Evolutionary conservation across 2,329 filamentous ascomycete genomes (phyloP), one percentile per base, ranked within the genome.

Genomic region (Hypoxylon sp.): DNA sequence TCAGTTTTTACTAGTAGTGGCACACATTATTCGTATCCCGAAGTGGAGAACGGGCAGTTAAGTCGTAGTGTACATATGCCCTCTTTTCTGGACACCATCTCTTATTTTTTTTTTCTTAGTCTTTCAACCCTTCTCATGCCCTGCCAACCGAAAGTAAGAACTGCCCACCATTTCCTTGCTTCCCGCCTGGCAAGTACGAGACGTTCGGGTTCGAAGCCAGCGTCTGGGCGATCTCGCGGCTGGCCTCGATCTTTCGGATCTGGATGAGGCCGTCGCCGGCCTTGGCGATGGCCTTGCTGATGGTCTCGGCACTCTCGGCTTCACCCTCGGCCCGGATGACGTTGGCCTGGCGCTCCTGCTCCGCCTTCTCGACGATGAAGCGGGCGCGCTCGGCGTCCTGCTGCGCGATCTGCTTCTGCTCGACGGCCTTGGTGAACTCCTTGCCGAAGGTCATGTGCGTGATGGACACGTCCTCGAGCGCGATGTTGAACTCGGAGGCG

Each of bases 401-500:
- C 85, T 99, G 96, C 62, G 96, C 96, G 81, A 99, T 99, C 87
- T 99, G 96, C 90, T 99, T 99, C 89, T 99, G 96, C 86, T 99
- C 96, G 77, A 99, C 96, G 73, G 96, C 96, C 82, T 93, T 93
- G 69, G 96, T 99, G 87, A 99, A 99, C 84, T 99, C 96, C 82
- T 95, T 95, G 76, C 96, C 96, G 81, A 99, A 99, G 59, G 96
- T 99, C 96, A 99, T 99, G 88, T 99, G 96, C 69, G 96, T 99
- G 83, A 99, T 99, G 79, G 94, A 97, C 68, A 99, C 96, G 79
- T 99, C 96, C 84, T 99, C 96, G 60, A 99, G 93, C 30, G 94
- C 94, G 79, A 99, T 99, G 87, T 99, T 97, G 90, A 99, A 99
- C 83, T 99, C 96, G 78, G 91, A 85, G 53, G 96, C 96, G 77